Evolutionary conservation across 805 yeast genomes (phyloP).

Genomic region (Starmerella apicola): DNA sequence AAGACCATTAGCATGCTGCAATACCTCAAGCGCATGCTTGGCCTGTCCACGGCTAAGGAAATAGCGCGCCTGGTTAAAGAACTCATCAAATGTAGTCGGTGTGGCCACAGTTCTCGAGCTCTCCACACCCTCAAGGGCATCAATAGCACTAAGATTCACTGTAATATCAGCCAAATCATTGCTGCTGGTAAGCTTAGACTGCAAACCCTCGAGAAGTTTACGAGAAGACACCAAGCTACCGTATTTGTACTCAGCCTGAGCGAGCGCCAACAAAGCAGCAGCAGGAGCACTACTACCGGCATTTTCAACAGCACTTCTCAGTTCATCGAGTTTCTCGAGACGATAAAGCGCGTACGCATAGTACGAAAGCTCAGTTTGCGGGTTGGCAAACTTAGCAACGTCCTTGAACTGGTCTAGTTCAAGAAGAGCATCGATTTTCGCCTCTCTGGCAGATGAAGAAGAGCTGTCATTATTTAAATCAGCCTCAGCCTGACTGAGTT

Average conservation of each 20-base stretch:
- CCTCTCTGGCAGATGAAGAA: constrained; percentile 27
- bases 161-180: constrained; percentile 41
- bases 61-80: constrained; percentile 48
- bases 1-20: constrained; percentile 35
- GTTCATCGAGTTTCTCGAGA: constrained; percentile 33
- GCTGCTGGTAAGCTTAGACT: constrained; percentile 33
- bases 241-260: constrained; percentile 41
- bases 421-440: constrained; percentile 46
- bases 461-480: constrained; percentile 24
- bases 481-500: constrained; percentile 25
- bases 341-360: constrained; percentile 50
- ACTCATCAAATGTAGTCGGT: constrained; percentile 42
- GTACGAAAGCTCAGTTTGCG: not conserved
- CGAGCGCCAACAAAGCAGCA: constrained; percentile 36
- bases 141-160: constrained; percentile 52
- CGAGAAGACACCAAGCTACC: constrained; percentile 37
- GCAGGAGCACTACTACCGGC: constrained; percentile 7
- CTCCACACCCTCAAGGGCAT: constrained; percentile 18
- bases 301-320: constrained; percentile 21
- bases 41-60: constrained; percentile 34
- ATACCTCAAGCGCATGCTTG: constrained; percentile 31
- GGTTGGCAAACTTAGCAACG: constrained; percentile 32
- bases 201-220: constrained; percentile 19
- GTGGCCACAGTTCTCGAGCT: not conserved
- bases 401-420: constrained; percentile 43